Conservation (phyloP, 2,329 filamentous ascomycete genomes). For the Sporothrix mexicana region DNA sequence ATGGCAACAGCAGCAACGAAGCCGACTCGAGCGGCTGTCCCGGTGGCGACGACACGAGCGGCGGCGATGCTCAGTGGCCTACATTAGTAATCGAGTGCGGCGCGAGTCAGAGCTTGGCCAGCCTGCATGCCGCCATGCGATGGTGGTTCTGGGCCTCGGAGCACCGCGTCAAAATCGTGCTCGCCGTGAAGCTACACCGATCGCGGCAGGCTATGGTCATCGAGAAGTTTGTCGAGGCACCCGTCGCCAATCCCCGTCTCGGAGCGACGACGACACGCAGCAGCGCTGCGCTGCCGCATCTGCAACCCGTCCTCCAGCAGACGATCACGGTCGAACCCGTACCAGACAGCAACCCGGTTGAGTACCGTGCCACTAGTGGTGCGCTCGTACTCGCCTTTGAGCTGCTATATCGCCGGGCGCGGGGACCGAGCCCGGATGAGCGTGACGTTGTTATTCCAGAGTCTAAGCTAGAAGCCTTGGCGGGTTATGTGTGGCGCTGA, state of each 20-base stretch:
- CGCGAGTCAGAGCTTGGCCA: not conserved
- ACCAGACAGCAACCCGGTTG: not conserved
- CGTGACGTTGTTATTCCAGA: too few species aligned
- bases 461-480: too few species aligned
- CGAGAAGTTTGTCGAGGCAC: not conserved
- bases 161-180: not conserved
- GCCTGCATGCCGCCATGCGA: not conserved
- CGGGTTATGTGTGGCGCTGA: too few species aligned
- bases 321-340: not conserved
- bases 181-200: not conserved
- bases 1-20: too few species aligned
- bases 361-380: not conserved
- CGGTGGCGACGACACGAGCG: too few species aligned
- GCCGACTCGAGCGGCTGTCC: too few species aligned
- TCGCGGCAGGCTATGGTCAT: not conserved
- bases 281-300: too few species aligned
- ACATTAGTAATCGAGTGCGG: not conserved
- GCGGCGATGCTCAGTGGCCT: too few species aligned
- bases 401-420: not conserved
- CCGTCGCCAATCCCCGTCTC: not conserved
- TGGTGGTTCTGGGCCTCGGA: not conserved
- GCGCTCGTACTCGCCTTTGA: constrained; percentile 2
- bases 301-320: not conserved
- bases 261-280: too few species aligned
- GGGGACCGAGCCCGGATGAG: not conserved